These are phyloP conservation scores for Penicillium psychrofluorescens DNA, from an alignment of 495 filamentous ascomycete species.

Conservation along the genomic window DNA sequence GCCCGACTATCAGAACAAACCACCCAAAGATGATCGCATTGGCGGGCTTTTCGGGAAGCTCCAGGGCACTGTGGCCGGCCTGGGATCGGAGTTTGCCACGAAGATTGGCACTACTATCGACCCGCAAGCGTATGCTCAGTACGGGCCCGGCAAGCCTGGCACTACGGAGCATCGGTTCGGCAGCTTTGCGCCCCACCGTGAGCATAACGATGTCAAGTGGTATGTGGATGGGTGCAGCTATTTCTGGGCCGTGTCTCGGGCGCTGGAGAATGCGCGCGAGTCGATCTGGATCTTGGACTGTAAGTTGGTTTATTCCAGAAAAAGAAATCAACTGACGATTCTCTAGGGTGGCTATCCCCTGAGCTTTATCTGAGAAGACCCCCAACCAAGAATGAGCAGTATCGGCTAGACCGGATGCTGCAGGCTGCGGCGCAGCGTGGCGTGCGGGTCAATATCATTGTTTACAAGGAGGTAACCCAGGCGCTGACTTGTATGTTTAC, in stretches of 20 bases:
- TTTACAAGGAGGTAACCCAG: slow-evolving; percentile 89
- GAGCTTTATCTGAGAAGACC: slow-evolving; percentile 87
- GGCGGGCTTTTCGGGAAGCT: slow-evolving; percentile 50
- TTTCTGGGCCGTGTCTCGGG: slow-evolving; percentile 81
- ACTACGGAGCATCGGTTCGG: slow-evolving; percentile 58
- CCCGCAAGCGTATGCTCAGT: slow-evolving; percentile 42
- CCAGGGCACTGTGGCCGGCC: slow-evolving; percentile 43
- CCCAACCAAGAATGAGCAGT: slow-evolving; percentile 72
- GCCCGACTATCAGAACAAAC: slow-evolving; percentile 18
- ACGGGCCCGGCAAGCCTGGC: slow-evolving; percentile 34
- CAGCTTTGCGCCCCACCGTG: slow-evolving; percentile 69
- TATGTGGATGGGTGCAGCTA: slow-evolving; percentile 91
- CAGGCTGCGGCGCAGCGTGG: slow-evolving; percentile 80
- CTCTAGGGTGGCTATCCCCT: slow-evolving; percentile 72
- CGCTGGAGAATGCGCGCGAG: slow-evolving; percentile 75
- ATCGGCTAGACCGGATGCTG: slow-evolving; percentile 86
- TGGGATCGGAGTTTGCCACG: slow-evolving; percentile 44
- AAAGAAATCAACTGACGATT: not conserved
- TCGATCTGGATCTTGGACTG: slow-evolving; percentile 84
- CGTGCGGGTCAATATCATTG: slow-evolving; percentile 81
- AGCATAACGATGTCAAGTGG: slow-evolving; percentile 72
- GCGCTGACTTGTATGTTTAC: slow-evolving; percentile 70
- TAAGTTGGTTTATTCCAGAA: not conserved
- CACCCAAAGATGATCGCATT: slow-evolving; percentile 37
- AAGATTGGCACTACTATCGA: slow-evolving; percentile 42